A percentile compares a stretch with the other conserved stretches of the same genome.
Conservation (phyloP, 208 protist species). For the Wallacemonas sp. region DNA sequence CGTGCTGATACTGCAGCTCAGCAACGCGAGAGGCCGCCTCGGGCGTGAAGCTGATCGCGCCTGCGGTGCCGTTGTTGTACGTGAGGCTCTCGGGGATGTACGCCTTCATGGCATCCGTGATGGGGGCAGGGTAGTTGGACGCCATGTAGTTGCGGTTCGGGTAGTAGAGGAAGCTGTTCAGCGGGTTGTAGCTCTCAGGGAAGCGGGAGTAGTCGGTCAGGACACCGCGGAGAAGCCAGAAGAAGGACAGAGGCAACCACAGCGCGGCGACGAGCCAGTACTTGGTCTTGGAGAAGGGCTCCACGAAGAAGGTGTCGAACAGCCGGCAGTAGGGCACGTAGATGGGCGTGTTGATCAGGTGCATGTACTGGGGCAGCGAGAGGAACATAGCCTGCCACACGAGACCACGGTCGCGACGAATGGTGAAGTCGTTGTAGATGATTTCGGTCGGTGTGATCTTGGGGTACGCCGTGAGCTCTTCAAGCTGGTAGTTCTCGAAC, state of each 20-base stretch:
- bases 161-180: slow-evolving; percentile 45
- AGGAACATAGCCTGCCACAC: slow-evolving; percentile 52
- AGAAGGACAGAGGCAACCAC: slow-evolving; percentile 47
- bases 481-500: slow-evolving; percentile 29
- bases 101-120: slow-evolving; percentile 12
- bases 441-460: slow-evolving; percentile 43
- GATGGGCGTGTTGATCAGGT: slow-evolving; percentile 44
- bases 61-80: neutral
- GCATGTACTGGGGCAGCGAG: slow-evolving; percentile 40
- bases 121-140: slow-evolving; percentile 29
- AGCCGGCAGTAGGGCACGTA: slow-evolving; percentile 47
- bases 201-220: slow-evolving; percentile 34
- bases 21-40: slow-evolving; percentile 18
- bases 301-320: slow-evolving; percentile 38
- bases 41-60: neutral
- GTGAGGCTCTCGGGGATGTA: slow-evolving; percentile 13
- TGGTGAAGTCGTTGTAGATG: slow-evolving; percentile 52
- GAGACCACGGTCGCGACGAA: slow-evolving; percentile 39
- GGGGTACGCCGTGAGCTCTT: slow-evolving; percentile 54
- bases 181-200: slow-evolving; percentile 23
- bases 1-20: slow-evolving; percentile 25
- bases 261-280: slow-evolving; percentile 41
- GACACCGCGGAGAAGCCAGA: slow-evolving; percentile 36
- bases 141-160: slow-evolving; percentile 45
- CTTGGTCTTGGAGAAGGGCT: slow-evolving; percentile 57